A percentile compares a stretch with the other conserved stretches of the same genome.
Conservation (phyloP, 2,329 filamentous ascomycete species). For the Fusarium tjaetaba region DNA sequence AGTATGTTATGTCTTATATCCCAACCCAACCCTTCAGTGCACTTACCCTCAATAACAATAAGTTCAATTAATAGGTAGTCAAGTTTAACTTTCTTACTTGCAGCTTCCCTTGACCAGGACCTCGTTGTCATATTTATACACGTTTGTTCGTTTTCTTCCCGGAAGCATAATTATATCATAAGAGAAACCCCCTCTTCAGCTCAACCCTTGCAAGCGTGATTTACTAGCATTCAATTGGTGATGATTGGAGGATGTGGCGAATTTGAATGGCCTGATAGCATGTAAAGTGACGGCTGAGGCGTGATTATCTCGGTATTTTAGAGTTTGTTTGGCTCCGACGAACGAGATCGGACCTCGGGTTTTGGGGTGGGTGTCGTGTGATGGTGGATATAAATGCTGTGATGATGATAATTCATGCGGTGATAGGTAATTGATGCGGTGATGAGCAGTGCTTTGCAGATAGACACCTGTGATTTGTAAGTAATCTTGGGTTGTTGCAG, state of each 20-base stretch:
- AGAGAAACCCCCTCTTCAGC: conserved; percentile 13
- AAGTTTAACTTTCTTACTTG: neutral
- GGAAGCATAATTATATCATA: conserved; percentile 1
- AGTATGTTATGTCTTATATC: conserved; percentile 5
- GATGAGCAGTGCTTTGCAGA: neutral
- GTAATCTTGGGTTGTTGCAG: neutral
- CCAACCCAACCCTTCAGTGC: neutral
- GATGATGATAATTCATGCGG: neutral
- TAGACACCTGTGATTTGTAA: neutral
- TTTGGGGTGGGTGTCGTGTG: conserved; percentile 1
- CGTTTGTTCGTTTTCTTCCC: neutral
- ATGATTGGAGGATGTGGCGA: conserved; percentile 14
- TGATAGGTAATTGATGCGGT: neutral
- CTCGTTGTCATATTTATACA: conserved; percentile 7
- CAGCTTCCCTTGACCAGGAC: neutral
- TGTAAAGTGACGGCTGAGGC: conserved; percentile 5
- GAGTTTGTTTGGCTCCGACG: conserved; percentile 15
- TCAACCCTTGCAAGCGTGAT: neutral
- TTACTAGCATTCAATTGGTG: neutral
- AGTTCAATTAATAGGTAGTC: neutral
- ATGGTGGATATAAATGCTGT: neutral
- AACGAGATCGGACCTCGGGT: conserved; percentile 8
- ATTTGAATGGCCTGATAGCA: conserved; percentile 7
- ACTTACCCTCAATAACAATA: conserved; percentile 1
- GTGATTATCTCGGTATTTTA: conserved; percentile 16